Conservation (phyloP, 805 yeast genomes). For the Teunomyces gatunensis region DNA sequence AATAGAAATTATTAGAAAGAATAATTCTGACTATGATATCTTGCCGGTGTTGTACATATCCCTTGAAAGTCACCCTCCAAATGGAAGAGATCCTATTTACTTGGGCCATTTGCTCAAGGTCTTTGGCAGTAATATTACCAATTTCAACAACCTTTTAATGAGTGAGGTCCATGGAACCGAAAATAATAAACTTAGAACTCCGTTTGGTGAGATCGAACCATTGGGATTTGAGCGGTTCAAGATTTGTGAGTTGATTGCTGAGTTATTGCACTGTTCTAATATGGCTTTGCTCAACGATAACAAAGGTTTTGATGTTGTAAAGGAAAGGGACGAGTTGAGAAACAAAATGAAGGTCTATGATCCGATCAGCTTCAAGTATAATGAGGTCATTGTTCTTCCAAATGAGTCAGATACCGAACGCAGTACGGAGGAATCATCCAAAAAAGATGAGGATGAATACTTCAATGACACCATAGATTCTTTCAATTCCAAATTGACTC, state of each 20-base stretch:
- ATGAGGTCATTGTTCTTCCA: conserved; percentile 41
- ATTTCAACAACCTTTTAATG: conserved; percentile 36
- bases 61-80: conserved; percentile 46
- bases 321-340: conserved; percentile 37
- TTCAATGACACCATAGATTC: conserved; percentile 38
- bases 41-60: conserved; percentile 45
- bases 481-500: conserved; percentile 25
- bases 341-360: conserved; percentile 40
- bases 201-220: conserved; percentile 34
- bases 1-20: conserved; percentile 45
- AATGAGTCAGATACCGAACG: conserved; percentile 12
- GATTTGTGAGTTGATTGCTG: conserved; percentile 47
- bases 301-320: conserved; percentile 42
- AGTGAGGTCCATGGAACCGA: conserved; percentile 16
- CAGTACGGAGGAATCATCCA: conserved; percentile 7
- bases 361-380: conserved; percentile 45
- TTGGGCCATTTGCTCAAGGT: conserved; percentile 43
- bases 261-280: conserved; percentile 45
- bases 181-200: conserved; percentile 17
- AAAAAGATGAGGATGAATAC: conserved; percentile 6
- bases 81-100: conserved; percentile 47
- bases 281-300: conserved; percentile 46
- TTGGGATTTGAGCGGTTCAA: conserved; percentile 47
- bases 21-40: conserved; percentile 46
- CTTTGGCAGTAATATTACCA: conserved; percentile 36